These are phyloP conservation scores for Pleurotus pulmonarius DNA, from an alignment of 768 basidiomycete genomes.

Conservation along the genomic window DNA sequence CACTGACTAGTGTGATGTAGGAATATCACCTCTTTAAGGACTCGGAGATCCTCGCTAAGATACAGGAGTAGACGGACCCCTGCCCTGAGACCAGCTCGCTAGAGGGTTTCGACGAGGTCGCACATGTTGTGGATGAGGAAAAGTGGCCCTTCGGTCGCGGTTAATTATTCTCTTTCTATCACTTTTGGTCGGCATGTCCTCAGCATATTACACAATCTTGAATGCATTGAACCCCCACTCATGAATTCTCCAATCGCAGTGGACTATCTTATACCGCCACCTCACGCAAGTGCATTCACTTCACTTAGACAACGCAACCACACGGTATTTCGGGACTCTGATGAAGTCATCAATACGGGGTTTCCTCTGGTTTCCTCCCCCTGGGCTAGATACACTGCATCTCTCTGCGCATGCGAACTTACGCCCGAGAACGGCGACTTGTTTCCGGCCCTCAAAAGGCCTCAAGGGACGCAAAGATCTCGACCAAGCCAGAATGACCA, in stretches of 20 bases:
- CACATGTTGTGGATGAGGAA: background rate
- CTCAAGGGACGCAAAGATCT: no score
- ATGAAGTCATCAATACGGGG: no score
- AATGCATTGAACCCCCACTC: constrained; percentile 2
- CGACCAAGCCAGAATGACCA: no score
- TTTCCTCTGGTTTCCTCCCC: no score
- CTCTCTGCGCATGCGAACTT: no score
- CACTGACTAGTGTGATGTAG: constrained; percentile 33
- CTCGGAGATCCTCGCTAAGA: constrained; percentile 92
- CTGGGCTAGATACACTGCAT: no score
- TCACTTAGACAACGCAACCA: no score
- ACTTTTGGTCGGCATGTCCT: background rate
- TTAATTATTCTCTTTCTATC: constrained; percentile 6
- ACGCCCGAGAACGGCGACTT: no score
- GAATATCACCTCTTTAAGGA: constrained; percentile 96
- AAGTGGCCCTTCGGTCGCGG: constrained; percentile 4
- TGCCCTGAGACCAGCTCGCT: background rate
- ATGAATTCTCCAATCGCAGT: background rate
- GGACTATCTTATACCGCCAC: no score
- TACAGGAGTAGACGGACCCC: constrained; percentile 64
- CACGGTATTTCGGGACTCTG: no score
- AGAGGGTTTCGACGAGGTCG: background rate
- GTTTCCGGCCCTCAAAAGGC: no score
- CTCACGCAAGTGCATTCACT: no score
- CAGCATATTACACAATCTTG: constrained; percentile 4